Evolutionary conservation across 1,284 basidiomycete species (phyloP).

Genomic region (Macrocystidia cucumis): DNA sequence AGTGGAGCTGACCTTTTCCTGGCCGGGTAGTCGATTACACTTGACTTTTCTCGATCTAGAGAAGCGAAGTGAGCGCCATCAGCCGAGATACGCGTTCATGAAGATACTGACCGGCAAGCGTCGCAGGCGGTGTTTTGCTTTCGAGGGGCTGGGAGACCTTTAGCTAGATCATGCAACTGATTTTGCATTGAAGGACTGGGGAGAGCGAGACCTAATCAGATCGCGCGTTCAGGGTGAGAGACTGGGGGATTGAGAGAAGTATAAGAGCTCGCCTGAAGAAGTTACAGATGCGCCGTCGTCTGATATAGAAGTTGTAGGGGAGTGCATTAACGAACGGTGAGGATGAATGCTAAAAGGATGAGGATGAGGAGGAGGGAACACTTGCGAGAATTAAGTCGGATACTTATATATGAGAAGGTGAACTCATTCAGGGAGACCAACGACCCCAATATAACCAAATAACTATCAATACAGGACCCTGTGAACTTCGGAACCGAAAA

Average conservation of each 20-base stretch:
- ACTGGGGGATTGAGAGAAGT: too few species aligned
- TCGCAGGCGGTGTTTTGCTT: slow-evolving; percentile 92
- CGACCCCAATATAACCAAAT: slow-evolving; percentile 18
- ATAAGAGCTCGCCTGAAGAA: too few species aligned
- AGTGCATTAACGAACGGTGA: slow-evolving; percentile 2
- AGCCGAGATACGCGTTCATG: slow-evolving; percentile 8
- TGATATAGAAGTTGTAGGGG: slow-evolving; percentile 38
- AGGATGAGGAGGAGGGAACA: slow-evolving; percentile 14
- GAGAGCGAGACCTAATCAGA: slow-evolving; percentile 56
- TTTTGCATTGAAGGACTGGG: slow-evolving; percentile 61
- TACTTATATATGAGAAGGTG: slow-evolving; percentile 28
- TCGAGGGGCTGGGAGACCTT: slow-evolving; percentile 65
- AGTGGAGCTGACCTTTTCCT: slow-evolving; percentile 56
- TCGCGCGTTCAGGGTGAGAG: too few species aligned
- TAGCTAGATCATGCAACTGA: slow-evolving; percentile 70
- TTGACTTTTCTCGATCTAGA: slow-evolving; percentile 74
- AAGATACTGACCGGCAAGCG: slow-evolving; percentile 65
- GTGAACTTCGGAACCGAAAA: slow-evolving; percentile 17
- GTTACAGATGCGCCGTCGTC: slow-evolving; percentile 15
- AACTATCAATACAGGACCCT: slow-evolving; percentile 6
- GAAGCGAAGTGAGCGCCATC: slow-evolving; percentile 13
- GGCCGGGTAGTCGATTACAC: slow-evolving; percentile 68
- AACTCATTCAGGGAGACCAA: slow-evolving; percentile 15
- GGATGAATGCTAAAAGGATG: slow-evolving; percentile 9
- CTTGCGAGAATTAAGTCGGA: slow-evolving; percentile 17